These are phyloP conservation scores for Aechmea fasciata DNA, from an alignment of 176 grass and related monocot genomes.

Conservation along the genomic window DNA sequence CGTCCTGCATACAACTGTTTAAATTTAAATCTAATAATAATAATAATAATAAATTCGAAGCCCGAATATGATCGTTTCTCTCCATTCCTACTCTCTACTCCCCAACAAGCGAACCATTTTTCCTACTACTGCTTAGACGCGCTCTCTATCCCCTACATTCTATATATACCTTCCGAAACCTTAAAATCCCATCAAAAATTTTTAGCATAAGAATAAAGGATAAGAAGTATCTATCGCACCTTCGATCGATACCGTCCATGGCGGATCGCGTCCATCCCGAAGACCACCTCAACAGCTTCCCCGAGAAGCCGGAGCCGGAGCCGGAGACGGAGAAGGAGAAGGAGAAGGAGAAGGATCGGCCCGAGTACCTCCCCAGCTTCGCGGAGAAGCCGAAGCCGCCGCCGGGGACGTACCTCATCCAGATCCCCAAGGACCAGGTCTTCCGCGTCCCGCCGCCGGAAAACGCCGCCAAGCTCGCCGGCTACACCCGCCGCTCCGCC, in stretches of 20 bases:
- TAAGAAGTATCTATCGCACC: too few species aligned
- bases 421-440: constrained; percentile 71
- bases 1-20: background rate
- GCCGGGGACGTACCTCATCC: constrained; percentile 52
- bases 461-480: background rate
- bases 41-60: background rate
- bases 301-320: background rate
- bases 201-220: too few species aligned
- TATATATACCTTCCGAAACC: background rate
- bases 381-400: background rate
- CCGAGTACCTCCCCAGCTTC: background rate
- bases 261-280: background rate
- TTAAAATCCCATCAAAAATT: background rate
- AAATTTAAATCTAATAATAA: background rate
- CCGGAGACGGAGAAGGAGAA: background rate
- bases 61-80: background rate
- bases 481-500: background rate
- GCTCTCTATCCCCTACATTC: too few species aligned
- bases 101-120: too few species aligned
- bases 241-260: background rate
- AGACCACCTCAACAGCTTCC: too few species aligned
- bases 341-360: background rate
- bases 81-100: background rate
- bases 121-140: background rate
- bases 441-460: constrained; percentile 49